These are phyloP conservation scores for Solanum megistacrolobum DNA, from an alignment of 257 asterid species.

Conservation along the genomic window DNA sequence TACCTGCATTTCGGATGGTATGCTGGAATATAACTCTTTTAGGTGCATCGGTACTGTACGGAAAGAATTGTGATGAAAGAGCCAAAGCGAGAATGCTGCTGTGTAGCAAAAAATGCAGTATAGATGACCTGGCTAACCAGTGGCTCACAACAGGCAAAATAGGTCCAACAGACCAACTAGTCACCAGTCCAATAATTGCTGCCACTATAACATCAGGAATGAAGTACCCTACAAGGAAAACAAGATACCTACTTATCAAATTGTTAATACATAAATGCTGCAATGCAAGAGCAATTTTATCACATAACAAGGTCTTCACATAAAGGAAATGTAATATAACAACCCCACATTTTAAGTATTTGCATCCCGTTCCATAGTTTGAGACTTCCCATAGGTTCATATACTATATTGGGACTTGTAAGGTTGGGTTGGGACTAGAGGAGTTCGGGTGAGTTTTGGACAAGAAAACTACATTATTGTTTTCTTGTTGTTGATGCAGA, in stretches of 20 bases:
- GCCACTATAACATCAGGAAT: slow-evolving; percentile 79
- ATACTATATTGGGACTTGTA: background rate
- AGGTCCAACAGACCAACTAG: slow-evolving; percentile 95
- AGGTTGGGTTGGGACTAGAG: background rate
- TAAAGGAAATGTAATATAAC: background rate
- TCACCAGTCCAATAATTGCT: slow-evolving; percentile 64
- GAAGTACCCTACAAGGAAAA: slow-evolving; percentile 64
- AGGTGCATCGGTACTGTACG: slow-evolving; percentile 93
- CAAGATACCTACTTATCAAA: background rate
- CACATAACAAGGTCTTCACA: background rate
- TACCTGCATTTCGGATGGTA: slow-evolving; percentile 71
- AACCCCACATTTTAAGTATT: background rate
- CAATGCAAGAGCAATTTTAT: background rate
- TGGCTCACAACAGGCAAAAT: slow-evolving; percentile 71
- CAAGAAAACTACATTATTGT: background rate
- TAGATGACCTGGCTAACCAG: slow-evolving; percentile 61
- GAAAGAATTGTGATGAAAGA: slow-evolving; percentile 81
- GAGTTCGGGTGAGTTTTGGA: background rate
- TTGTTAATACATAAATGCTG: background rate
- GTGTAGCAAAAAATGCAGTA: slow-evolving; percentile 64
- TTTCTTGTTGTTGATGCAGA: background rate
- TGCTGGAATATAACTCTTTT: slow-evolving; percentile 88
- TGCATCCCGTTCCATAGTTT: background rate
- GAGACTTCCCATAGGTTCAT: background rate
- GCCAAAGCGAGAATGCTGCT: slow-evolving; percentile 66